phyloP scores from a whole-genome alignment of 129 eudicot genomes.

The Oenanthe sinensis region DNA sequence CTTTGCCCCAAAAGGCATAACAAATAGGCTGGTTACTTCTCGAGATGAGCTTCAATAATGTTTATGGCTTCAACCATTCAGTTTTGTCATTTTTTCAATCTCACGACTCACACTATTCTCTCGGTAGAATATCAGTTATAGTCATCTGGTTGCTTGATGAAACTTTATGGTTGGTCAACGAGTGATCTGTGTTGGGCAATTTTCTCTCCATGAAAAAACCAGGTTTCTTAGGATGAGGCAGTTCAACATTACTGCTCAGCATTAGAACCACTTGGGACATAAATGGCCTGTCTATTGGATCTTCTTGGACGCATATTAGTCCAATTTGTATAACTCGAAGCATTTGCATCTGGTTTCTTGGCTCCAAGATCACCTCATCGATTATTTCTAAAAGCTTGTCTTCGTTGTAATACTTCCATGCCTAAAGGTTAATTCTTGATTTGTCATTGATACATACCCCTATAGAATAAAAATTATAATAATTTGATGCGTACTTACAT shows the following conservation, averaged over 20 bases:
- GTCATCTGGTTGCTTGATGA: background rate
- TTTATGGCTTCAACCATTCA: too few relatives aligned
- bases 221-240: background rate
- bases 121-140: background rate
- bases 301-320: background rate
- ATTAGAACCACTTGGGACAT: background rate
- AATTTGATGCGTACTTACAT: background rate
- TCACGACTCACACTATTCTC: background rate
- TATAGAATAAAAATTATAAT: background rate
- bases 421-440: background rate
- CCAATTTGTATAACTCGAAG: background rate
- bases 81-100: background rate
- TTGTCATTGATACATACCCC: background rate
- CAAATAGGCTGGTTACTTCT: too few relatives aligned
- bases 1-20: too few relatives aligned
- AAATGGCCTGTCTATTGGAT: background rate
- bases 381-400: background rate
- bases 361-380: background rate
- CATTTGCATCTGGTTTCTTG: background rate
- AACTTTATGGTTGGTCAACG: background rate
- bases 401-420: background rate
- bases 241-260: background rate
- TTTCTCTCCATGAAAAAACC: conserved; percentile 1
- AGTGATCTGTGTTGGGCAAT: background rate
- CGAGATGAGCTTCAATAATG: too few relatives aligned